Base-by-base conservation (phyloP, 2,329 filamentous ascomycete species). In the Diaporthe amygdali region DNA sequence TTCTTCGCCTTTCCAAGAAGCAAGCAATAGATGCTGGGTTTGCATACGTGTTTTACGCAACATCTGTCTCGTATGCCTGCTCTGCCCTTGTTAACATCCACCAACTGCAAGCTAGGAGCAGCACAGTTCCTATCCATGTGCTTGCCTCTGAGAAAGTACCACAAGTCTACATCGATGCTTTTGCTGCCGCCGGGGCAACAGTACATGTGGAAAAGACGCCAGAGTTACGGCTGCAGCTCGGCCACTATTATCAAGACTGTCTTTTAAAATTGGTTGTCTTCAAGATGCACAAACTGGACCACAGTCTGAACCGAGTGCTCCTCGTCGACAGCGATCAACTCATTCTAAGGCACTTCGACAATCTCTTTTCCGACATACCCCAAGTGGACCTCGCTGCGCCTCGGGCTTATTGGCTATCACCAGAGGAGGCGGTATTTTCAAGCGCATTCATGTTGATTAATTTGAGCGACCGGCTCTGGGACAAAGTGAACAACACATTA, bases 401-500 rank as follows among this genome's bases (percentile, higher is more conserved):
- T 22, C 66, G 66, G 5, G 52, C 66, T 0, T 68, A 68, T 30
- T 68, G 66, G 66, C 41, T 49, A 1, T 15, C 3, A 30, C 6
- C 15, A 5, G 8, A 30, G 5, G 2, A 39, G 30, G 27, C 66
- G 0, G 30, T 17, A 1, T 68, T 68, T 1, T 49, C 52, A 20
- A 68, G 66, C 30, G 66, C 66, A 3, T 68, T 68, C 41, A 68
- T 68, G 52, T n/a, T 68, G 66, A 59, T 68, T 41, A 49, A 20
- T 10, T 25, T 68, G n/a, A 68, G 66, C 20, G 52, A 59, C 22
- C 52, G 66, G 51, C 41, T 68, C 8, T 68, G 66, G 66, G 17
- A 49, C 12, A 68, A 27, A 4, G 41, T 68, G n/a, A 68, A 59
- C 41, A n/a, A 22, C 22, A 54, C 41, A 1, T 5, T 68, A 1